These are phyloP conservation scores for Cryptococcus depauperatus DNA, from an alignment of 1,284 basidiomycete species.

Conservation along the genomic window DNA sequence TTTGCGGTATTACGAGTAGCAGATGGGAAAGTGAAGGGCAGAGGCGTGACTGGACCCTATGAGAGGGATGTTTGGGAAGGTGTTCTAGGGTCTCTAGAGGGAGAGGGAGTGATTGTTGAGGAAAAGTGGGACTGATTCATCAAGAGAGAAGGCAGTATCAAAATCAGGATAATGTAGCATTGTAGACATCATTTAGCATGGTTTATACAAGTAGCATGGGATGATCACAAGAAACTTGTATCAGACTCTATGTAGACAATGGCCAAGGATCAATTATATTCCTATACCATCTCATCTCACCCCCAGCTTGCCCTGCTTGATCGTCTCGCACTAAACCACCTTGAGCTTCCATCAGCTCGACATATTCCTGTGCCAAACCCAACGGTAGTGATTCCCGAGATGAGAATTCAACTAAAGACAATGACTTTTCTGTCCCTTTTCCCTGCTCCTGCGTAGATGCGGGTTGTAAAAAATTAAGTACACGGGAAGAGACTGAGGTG, in stretches of 20 bases:
- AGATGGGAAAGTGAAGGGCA: slow-evolving; percentile 56
- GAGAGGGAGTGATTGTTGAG: slow-evolving; percentile 59
- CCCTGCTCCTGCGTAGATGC: no score
- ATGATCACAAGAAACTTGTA: neutral
- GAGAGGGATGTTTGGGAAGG: slow-evolving; percentile 54
- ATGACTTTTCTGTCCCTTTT: slow-evolving; percentile 29
- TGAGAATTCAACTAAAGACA: slow-evolving; percentile 54
- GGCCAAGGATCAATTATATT: slow-evolving; percentile 52
- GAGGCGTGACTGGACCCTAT: slow-evolving; percentile 64
- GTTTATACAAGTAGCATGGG: neutral
- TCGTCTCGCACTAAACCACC: slow-evolving; percentile 66
- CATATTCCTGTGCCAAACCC: slow-evolving; percentile 64
- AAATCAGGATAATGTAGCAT: no score
- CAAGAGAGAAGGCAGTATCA: neutral
- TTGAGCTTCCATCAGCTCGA: slow-evolving; percentile 58
- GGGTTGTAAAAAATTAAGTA: slow-evolving; percentile 50
- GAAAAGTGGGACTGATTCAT: slow-evolving; percentile 47
- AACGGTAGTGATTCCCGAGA: slow-evolving; percentile 60
- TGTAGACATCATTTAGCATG: neutral
- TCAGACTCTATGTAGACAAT: no score
- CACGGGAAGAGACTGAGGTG: slow-evolving; percentile 57
- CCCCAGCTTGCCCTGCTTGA: slow-evolving; percentile 47
- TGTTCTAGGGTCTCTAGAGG: slow-evolving; percentile 56
- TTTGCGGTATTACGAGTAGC: slow-evolving; percentile 65
- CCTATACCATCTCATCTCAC: slow-evolving; percentile 57